These are phyloP conservation scores for Pythium chondricola DNA, from an alignment of 352 stramenopile species.

Conservation along the genomic window DNA sequence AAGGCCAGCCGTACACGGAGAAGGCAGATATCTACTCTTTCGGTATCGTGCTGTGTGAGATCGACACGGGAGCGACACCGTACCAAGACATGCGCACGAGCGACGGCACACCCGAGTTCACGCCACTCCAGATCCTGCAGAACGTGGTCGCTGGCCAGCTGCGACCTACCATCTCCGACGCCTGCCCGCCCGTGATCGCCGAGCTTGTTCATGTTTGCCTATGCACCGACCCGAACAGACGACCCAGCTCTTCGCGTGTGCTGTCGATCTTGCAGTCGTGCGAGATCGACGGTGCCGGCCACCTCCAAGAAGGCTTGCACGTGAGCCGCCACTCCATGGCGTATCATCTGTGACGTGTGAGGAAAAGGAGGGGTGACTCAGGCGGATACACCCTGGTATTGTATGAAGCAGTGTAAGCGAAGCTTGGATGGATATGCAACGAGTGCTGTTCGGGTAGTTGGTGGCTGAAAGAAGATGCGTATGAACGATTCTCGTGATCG, in stretches of 20 bases:
- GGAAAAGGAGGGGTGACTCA: too few relatives aligned
- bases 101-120: conserved; percentile 2
- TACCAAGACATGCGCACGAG: conserved; percentile 16
- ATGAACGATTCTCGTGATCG: too few relatives aligned
- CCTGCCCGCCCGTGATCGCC: conserved; percentile 26
- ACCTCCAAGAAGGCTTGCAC: not conserved
- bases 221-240: conserved; percentile 16
- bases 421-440: too few relatives aligned
- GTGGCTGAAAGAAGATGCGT: too few relatives aligned
- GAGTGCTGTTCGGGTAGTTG: too few relatives aligned
- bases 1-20: conserved; percentile 31
- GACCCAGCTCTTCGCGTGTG: conserved; percentile 15
- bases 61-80: conserved; percentile 41
- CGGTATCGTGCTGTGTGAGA: conserved; percentile 48
- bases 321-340: not conserved
- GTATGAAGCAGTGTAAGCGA: too few relatives aligned
- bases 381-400: too few relatives aligned
- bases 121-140: conserved; percentile 28
- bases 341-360: not conserved
- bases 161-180: conserved; percentile 20
- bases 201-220: conserved; percentile 26
- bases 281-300: not conserved
- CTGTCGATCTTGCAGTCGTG: conserved; percentile 1
- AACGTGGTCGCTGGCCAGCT: conserved; percentile 22
- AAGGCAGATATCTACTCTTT: conserved; percentile 73